Evolutionary conservation across 257 asterid species (phyloP).

Genomic region (Solanum pinnatisectum): DNA sequence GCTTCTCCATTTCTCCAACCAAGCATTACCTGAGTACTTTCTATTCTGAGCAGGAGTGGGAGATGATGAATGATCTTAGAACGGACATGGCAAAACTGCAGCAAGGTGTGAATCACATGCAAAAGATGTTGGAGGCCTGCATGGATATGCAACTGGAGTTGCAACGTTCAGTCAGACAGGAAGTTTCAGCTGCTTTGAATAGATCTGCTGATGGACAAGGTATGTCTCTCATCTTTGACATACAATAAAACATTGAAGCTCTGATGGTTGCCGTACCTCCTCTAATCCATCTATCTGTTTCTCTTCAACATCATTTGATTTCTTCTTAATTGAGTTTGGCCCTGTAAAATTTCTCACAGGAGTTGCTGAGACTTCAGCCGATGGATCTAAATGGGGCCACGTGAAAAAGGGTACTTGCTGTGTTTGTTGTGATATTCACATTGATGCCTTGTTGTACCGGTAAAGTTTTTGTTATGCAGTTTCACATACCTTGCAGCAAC

Average conservation of each 20-base stretch:
- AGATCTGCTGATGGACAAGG: slow-evolving; percentile 75
- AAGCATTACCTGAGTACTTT: not conserved
- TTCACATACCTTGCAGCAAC: not conserved
- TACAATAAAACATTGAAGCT: not conserved
- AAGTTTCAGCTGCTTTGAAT: slow-evolving; percentile 90
- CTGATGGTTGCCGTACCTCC: not conserved
- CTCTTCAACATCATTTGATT: not conserved
- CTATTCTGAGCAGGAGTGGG: slow-evolving; percentile 60
- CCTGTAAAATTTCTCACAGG: slow-evolving; percentile 20
- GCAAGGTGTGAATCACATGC: slow-evolving; percentile 95
- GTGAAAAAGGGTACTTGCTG: slow-evolving; percentile 95
- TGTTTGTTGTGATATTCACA: slow-evolving; percentile 84
- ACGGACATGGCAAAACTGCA: slow-evolving; percentile 69
- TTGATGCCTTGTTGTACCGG: slow-evolving; percentile 92
- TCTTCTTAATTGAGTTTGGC: slow-evolving; percentile 1
- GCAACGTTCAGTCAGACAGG: slow-evolving; percentile 90
- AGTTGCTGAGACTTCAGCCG: slow-evolving; percentile 58
- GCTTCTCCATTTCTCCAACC: not conserved
- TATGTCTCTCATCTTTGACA: slow-evolving; percentile 9
- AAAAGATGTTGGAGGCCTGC: slow-evolving; percentile 95
- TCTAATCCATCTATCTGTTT: not conserved
- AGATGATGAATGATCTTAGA: slow-evolving; percentile 70
- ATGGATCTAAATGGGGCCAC: slow-evolving; percentile 73
- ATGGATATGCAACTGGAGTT: slow-evolving; percentile 98
- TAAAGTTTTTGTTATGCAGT: slow-evolving; percentile 6